Evolutionary conservation across 768 basidiomycete genomes (phyloP), one percentile per base, ranked within the genome.

Genomic region (Sporobolomyces phaffii): DNA sequence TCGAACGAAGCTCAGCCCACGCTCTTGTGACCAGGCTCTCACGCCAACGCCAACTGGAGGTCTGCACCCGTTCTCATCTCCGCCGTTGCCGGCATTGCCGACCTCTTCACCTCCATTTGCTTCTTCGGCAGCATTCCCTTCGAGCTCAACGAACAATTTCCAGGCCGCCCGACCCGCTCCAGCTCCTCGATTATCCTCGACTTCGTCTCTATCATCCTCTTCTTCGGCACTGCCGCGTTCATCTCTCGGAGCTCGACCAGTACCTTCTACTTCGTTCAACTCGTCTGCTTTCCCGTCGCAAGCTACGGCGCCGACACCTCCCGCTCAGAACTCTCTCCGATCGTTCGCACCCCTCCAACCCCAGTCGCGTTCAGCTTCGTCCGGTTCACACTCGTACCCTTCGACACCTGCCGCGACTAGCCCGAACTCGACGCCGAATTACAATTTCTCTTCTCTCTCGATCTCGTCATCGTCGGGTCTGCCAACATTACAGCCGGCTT

Each of bases 271-370:
- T 15, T 28, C 40, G 6, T 64, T 56, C 56, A 57, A 61, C 40
- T 10, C 65, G 3, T 40, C 52, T 22, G 31, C 53, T 9, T 65
- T 67, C 48, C 28, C 58, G 8, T 11, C 48, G 2, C 24, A 15
- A 41, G 22, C 24, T 54, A 24, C 60, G 31, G 8, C 22, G 26
- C 17, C 18, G 34, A 17, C 54, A 24, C n/a, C 40, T 43, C 41
- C 31, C 7, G 34, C 51, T 20, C 34, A 22, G 26, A 33, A 51
- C 58, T 43, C 51, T 1, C 54, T 72, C 2, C n/a, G 51, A 4
- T 43, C 31, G 9, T 72, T 72, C 24, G 60, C 66, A 14, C 56
- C 70, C 18, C 45, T 72, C 8, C 66, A 72, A 33, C 70, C 70
- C 1, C 60, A 66, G 3, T 61, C 54, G 22, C 41, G 49, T 24